Evolutionary conservation across 768 basidiomycete species (phyloP), one percentile per base, ranked within the genome.

Genomic region (Exidia glandulosa): DNA sequence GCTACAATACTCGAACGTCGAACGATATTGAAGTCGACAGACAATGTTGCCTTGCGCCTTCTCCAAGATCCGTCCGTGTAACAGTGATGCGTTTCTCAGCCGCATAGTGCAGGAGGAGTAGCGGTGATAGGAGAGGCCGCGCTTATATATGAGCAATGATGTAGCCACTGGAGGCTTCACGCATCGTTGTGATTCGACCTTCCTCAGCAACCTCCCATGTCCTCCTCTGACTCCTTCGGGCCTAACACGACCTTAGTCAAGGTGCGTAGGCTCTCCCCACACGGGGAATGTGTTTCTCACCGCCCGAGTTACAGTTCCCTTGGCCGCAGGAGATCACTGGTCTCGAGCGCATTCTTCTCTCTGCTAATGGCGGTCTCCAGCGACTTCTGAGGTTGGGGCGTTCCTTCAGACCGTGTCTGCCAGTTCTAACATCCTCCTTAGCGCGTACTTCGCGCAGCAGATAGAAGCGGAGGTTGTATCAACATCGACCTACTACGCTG

Each of bases 291-390:
- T 23, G 61, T 57, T 14, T 37, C 32, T 62, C 62, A 61, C 14
- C 58, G n/a, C n/a, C 60, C n/a, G 48, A 58, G 56, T 32, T 30
- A 47, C 61, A 83, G 81, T 81, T 77, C 69, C 73, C 77, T 50
- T 83, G 82, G 79, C 82, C 83, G 0, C 59, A 62, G 2, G 67
- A 66, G 31, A 56, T 72, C 6, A 83, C 79, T 31, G 85, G 84
- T 33, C 62, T 87, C 16, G 87, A 88, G 69, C 79, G 87, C 30
- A 80, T 88, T 58, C 80, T 84, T 59, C 76, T 88, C 32, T 81
- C 84, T 32, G 81, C 86, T 0, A 84, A 84, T 63, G 87, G 86
- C 3, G 85, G 87, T 67, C 69, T 88, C 3, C 87, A 88, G 68
- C 77, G 86, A 27, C 71, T 85, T 16, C 72, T 88, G 30, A 87